phyloP scores from a whole-genome alignment of 768 basidiomycete genomes.

The Leucosporidium creatinivorum region DNA sequence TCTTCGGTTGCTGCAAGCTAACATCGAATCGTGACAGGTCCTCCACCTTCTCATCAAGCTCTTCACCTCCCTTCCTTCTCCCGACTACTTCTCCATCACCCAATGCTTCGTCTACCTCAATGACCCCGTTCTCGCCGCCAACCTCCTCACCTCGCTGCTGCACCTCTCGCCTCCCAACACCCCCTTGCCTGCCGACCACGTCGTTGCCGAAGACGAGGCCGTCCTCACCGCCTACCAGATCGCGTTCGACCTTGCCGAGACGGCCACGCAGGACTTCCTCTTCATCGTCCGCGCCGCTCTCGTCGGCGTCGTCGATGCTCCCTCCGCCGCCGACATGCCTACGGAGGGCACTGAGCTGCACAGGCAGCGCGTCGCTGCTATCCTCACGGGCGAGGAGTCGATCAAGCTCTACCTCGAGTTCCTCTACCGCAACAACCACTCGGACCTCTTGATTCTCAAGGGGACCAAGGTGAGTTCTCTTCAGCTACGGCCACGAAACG shows the following conservation, averaged over 20 bases:
- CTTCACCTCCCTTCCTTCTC: conserved; percentile 63
- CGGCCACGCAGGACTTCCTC: conserved; percentile 86
- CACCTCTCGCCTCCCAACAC: conserved; percentile 63
- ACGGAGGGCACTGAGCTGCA: conserved; percentile 44
- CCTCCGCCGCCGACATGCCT: conserved; percentile 37
- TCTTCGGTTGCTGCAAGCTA: not conserved
- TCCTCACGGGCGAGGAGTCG: conserved; percentile 83
- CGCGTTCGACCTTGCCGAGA: conserved; percentile 90
- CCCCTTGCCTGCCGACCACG: conserved; percentile 44
- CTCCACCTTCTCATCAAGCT: conserved; percentile 57
- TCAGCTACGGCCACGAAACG: not conserved
- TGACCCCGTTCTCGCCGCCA: conserved; percentile 67
- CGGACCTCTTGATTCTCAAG: conserved; percentile 83
- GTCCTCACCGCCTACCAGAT: conserved; percentile 83
- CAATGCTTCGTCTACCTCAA: conserved; percentile 84
- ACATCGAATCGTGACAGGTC: conserved; percentile 38
- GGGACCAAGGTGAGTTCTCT: conserved; percentile 64
- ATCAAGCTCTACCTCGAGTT: conserved; percentile 92
- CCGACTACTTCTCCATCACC: conserved; percentile 69
- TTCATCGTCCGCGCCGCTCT: conserved; percentile 51
- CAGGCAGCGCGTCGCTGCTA: conserved; percentile 40
- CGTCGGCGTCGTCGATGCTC: not conserved
- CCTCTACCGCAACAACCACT: conserved; percentile 86
- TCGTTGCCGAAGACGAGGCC: conserved; percentile 41
- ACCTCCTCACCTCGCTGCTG: conserved; percentile 64